Evolutionary conservation across 495 filamentous ascomycete genomes (phyloP), one percentile per base, ranked within the genome.

Genomic region (Penicillium paxilli): DNA sequence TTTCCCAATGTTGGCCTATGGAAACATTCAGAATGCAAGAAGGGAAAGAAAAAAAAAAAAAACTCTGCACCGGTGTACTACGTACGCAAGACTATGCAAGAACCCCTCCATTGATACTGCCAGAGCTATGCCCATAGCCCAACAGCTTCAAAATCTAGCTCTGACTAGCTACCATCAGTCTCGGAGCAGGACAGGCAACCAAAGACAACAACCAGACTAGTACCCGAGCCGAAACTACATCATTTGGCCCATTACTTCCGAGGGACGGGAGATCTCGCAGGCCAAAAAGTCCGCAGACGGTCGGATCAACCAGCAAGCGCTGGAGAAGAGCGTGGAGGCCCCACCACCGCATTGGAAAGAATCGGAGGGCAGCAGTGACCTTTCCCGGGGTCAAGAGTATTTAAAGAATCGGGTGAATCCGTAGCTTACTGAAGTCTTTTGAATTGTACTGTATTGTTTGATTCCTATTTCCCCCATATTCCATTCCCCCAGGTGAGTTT

Each of bases 181-280:
- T 12, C 5, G 11, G 5, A 32, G 30, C 30, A 32, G n/a, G n/a
- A n/a, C n/a, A n/a, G n/a, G n/a, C n/a, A 32, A 38, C 14, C 16
- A 38, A 38, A 38, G 14, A 38, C 14, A 38, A n/a, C 11, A 11
- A 17, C 33, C 33, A 37, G n/a, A 38, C 3, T 16, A 28, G n/a
- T 8, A n/a, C 24, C 49, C 49, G 49, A 52, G 37, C 35, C 47
- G n/a, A 37, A 22, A 30, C 52, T 30, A 52, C 55, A 64, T 64
- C 59, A 57, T n/a, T n/a, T 60, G 37, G 47, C 51, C 57, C 62
- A 64, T 59, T 63, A 59, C 56, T 70, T 52, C 72, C 72, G 69
- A 72, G 69, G 69, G 52, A 62, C 73, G 73, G 73, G 54, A 72
- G 71, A 76, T 74, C 68, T 76, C 73, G 73, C 63, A 68, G 63